Percentiles rank a stretch among this genome's conserved stretches.
Evolutionary conservation across 164 flowering plant species (phyloP).

Genomic region (Brasenia schreberi): DNA sequence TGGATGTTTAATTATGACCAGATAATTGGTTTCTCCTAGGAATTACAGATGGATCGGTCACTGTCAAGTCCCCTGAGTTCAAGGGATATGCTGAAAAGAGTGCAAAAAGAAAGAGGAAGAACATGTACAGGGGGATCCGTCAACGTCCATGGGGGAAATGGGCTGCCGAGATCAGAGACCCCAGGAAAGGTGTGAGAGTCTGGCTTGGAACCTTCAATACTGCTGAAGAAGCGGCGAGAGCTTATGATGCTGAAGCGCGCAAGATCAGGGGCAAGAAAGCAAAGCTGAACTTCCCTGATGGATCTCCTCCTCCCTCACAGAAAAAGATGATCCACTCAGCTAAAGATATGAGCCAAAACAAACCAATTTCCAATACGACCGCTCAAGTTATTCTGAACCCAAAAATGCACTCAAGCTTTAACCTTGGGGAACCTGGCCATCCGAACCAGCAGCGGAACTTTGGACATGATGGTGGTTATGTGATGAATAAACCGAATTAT

Average conservation of each 20-base stretch:
- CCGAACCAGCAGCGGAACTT: not conserved
- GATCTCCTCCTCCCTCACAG: slow-evolving; percentile 14
- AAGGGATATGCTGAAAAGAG: slow-evolving; percentile 54
- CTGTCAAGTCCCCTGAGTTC: slow-evolving; percentile 32
- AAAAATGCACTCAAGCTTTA: not conserved
- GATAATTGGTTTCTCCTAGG: not conserved
- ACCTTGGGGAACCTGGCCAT: not conserved
- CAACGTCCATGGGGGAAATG: slow-evolving; percentile 99
- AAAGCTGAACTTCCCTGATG: slow-evolving; percentile 91
- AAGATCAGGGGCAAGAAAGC: slow-evolving; percentile 95
- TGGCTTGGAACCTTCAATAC: slow-evolving; percentile 99
- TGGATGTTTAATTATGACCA: not conserved
- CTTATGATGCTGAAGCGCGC: slow-evolving; percentile 94
- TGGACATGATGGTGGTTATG: not conserved
- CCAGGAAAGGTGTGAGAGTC: slow-evolving; percentile 87
- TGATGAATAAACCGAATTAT: not conserved
- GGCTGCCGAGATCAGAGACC: slow-evolving; percentile 99
- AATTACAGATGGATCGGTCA: slow-evolving; percentile 18
- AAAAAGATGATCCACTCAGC: not conserved
- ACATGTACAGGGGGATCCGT: slow-evolving; percentile 86
- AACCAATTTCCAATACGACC: not conserved
- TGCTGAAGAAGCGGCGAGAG: slow-evolving; percentile 98
- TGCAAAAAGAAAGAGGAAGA: slow-evolving; percentile 87
- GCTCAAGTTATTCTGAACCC: not conserved
- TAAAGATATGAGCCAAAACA: not conserved